Evolutionary conservation across 176 grass and related monocot genomes (phyloP).

Genomic region (Pontederia crassipes): DNA sequence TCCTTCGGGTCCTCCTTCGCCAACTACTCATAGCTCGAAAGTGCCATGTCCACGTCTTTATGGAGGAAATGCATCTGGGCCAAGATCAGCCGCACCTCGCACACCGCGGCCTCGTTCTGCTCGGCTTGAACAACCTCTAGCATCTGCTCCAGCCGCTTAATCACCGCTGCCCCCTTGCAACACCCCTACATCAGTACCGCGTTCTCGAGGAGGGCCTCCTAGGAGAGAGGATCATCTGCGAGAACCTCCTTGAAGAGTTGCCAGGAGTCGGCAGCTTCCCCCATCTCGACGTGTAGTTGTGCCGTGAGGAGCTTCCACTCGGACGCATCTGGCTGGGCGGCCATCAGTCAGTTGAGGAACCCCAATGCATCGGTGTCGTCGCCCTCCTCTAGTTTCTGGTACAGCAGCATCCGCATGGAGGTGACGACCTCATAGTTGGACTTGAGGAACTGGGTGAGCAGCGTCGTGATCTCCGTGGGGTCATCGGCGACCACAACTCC

Average conservation of each 20-base stretch:
- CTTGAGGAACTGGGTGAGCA: neutral
- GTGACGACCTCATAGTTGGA: too few species aligned
- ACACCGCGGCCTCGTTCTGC: constrained; percentile 17
- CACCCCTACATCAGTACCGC: constrained; percentile 33
- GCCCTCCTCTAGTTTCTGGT: constrained; percentile 17
- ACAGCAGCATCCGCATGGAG: neutral
- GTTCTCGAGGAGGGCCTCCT: constrained; percentile 7
- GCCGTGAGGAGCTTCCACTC: constrained; percentile 34
- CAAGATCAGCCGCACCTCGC: constrained; percentile 34
- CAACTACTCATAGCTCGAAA: constrained; percentile 47
- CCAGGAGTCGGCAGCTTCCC: constrained; percentile 13
- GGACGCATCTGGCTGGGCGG: constrained; percentile 6
- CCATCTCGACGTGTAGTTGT: constrained; percentile 18
- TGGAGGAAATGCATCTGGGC: constrained; percentile 61
- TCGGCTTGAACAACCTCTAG: constrained; percentile 27
- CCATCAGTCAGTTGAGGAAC: constrained; percentile 19
- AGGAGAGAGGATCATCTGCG: constrained; percentile 16
- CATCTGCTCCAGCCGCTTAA: constrained; percentile 23
- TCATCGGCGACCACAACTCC: neutral
- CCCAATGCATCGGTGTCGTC: constrained; percentile 18
- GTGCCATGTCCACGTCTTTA: constrained; percentile 45
- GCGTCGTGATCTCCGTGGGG: neutral
- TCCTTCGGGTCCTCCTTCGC: constrained; percentile 45
- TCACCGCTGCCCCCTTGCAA: constrained; percentile 18
- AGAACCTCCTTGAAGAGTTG: constrained; percentile 30